A percentile compares a stretch with the other conserved stretches of the same genome.
Evolutionary conservation across 345 rosid genomes (phyloP).

Genomic region (Sisymbrium altissimum): DNA sequence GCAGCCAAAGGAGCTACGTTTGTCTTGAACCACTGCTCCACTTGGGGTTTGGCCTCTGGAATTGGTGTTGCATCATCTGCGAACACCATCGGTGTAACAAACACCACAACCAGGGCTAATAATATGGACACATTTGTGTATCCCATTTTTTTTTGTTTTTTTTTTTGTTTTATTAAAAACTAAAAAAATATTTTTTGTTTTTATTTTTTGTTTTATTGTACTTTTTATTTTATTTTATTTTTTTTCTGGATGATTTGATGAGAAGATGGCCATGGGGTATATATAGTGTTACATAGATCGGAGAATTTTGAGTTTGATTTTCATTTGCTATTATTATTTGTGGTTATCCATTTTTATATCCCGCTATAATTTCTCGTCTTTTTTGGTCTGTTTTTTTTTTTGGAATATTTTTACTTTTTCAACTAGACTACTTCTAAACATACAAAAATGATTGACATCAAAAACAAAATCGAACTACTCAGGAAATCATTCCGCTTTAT

Average conservation of each 20-base stretch:
- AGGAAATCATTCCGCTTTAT: neutral
- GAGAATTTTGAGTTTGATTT: neutral
- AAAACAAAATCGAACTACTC: neutral
- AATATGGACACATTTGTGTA: constrained; percentile 25
- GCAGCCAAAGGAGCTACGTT: constrained; percentile 29
- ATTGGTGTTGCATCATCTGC: constrained; percentile 34
- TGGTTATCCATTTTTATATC: constrained; percentile 9
- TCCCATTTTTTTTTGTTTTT: constrained; percentile 18
- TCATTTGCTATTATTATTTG: constrained; percentile 25
- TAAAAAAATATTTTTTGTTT: neutral
- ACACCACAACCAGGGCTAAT: constrained; percentile 16
- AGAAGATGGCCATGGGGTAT: neutral
- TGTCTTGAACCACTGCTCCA: constrained; percentile 40
- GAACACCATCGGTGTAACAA: constrained; percentile 18
- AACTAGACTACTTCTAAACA: neutral
- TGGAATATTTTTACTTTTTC: neutral
- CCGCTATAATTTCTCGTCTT: neutral
- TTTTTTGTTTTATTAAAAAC: neutral
- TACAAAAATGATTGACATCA: neutral
- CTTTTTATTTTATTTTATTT: neutral
- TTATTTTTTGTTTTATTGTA: neutral
- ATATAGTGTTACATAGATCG: neutral
- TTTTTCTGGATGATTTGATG: neutral
- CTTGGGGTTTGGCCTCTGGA: constrained; percentile 32
- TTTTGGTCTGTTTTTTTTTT: neutral